phyloP scores from a whole-genome alignment of 306 rosid genomes.

The Gleditsia sinensis region DNA sequence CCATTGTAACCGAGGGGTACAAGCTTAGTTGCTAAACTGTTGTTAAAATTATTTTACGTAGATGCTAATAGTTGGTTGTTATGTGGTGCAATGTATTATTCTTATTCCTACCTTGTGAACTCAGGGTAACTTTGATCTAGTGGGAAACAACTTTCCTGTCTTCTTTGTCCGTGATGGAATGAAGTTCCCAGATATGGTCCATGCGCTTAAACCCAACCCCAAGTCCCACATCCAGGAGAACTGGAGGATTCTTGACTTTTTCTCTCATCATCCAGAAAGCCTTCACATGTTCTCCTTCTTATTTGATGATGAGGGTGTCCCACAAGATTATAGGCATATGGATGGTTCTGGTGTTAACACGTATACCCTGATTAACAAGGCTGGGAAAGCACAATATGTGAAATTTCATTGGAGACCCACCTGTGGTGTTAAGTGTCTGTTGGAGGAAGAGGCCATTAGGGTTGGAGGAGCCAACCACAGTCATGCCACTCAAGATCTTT shows the following conservation, averaged over 20 bases:
- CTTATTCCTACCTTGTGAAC: conserved; percentile 44
- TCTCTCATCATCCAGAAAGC: conserved; percentile 88
- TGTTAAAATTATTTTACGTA: not conserved
- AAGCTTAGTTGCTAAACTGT: conserved; percentile 9
- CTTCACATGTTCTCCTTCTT: conserved; percentile 73
- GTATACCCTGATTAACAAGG: conserved; percentile 72
- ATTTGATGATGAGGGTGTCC: conserved; percentile 85
- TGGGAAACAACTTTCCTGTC: conserved; percentile 86
- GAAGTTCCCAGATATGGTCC: conserved; percentile 90
- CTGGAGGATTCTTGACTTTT: conserved; percentile 86
- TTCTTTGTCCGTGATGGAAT: conserved; percentile 80
- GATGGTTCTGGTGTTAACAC: conserved; percentile 93
- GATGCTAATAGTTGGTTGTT: not conserved
- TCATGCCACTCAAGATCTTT: conserved; percentile 93
- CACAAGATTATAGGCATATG: conserved; percentile 96
- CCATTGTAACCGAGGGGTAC: not conserved
- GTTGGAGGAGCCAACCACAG: conserved; percentile 97
- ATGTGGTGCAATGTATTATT: conserved; percentile 47
- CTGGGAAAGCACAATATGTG: conserved; percentile 78
- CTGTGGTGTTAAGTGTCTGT: conserved; percentile 76
- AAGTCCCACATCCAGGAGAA: conserved; percentile 88
- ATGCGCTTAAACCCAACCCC: conserved; percentile 85
- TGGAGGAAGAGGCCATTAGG: conserved; percentile 82
- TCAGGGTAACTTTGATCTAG: conserved; percentile 88
- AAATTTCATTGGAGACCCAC: conserved; percentile 91